phyloP scores from a whole-genome alignment of 345 rosid genomes.

The Acer saccharum region DNA sequence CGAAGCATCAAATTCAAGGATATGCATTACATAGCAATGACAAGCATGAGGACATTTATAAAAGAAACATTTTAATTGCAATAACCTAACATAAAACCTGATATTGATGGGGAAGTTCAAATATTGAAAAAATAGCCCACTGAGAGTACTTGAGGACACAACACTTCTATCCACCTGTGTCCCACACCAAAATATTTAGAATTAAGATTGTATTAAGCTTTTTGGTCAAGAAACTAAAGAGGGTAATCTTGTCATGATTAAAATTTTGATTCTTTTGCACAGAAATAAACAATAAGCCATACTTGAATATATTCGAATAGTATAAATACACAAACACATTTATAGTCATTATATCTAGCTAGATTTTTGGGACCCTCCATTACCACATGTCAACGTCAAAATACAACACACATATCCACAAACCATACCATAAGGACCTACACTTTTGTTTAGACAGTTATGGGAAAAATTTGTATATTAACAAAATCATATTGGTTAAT shows the following conservation, averaged over 20 bases:
- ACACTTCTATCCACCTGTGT: background rate
- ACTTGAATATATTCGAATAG: no score
- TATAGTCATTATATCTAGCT: background rate
- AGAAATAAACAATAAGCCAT: background rate
- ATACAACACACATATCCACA: background rate
- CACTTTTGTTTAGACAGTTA: background rate
- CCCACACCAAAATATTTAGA: background rate
- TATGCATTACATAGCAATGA: background rate
- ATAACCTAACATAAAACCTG: background rate
- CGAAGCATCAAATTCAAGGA: background rate
- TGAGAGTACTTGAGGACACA: background rate
- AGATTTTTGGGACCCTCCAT: background rate
- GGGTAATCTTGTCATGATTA: background rate
- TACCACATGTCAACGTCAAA: background rate
- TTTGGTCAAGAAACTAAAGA: background rate
- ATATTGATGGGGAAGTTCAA: background rate
- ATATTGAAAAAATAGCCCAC: background rate
- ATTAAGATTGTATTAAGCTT: background rate
- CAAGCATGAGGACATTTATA: background rate
- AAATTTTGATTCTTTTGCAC: background rate
- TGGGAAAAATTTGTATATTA: background rate
- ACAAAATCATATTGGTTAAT: background rate
- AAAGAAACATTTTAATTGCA: background rate
- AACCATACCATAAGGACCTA: background rate
- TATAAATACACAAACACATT: background rate